Conservation (phyloP, 352 stramenopile genomes). For the Globisporangium ultimum region DNA sequence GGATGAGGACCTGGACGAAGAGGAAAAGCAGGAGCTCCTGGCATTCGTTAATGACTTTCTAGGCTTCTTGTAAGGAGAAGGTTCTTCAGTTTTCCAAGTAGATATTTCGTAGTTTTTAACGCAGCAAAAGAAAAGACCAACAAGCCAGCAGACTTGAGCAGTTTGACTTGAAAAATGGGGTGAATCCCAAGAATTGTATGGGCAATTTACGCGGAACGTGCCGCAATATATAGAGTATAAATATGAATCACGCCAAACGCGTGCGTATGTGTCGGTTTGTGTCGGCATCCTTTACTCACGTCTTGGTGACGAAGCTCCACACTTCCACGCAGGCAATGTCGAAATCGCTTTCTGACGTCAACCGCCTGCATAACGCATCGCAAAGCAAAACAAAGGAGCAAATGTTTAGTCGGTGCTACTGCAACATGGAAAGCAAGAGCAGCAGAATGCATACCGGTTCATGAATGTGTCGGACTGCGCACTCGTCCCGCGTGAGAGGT, state of each 20-base stretch:
- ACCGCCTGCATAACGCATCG: conserved; percentile 15
- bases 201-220: too few species aligned
- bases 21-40: conserved; percentile 52
- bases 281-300: conserved; percentile 21
- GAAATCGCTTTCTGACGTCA: conserved; percentile 52
- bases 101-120: too few species aligned
- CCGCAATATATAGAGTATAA: not conserved
- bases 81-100: not conserved
- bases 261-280: too few species aligned
- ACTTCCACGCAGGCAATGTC: conserved; percentile 62
- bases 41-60: conserved; percentile 43
- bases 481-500: conserved; percentile 56
- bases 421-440: not conserved
- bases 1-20: conserved; percentile 35
- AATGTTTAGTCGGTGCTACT: not conserved
- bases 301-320: conserved; percentile 61
- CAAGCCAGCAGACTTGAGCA: too few species aligned
- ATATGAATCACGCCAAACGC: not conserved
- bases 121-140: not conserved
- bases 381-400: not conserved
- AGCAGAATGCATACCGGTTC: conserved; percentile 30
- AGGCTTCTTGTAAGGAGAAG: conserved; percentile 9
- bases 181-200: too few species aligned
- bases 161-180: too few species aligned
- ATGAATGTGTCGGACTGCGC: conserved; percentile 50